A percentile compares a stretch with the other conserved stretches of the same genome.
Conservation (phyloP, 352 stramenopile genomes). For the Thraustotheca clavata region DNA sequence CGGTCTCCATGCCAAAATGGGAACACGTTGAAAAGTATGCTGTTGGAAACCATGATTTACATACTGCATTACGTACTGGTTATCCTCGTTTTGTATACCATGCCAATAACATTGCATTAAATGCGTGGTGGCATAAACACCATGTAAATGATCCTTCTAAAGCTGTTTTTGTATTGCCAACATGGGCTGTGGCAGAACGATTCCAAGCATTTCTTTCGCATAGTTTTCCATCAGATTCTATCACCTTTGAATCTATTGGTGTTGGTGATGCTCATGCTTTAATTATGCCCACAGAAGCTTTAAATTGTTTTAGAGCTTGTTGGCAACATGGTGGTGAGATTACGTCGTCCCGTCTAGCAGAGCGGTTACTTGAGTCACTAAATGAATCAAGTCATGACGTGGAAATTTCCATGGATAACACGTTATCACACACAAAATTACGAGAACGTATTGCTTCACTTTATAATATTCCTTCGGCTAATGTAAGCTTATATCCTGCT, state of each 20-base stretch:
- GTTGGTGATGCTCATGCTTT: constrained; percentile 26
- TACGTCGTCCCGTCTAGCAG: constrained; percentile 75
- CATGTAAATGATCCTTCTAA: constrained; percentile 25
- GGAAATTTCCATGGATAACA: constrained; percentile 23
- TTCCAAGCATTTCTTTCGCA: constrained; percentile 58
- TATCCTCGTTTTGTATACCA: constrained; percentile 93
- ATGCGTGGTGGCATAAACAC: constrained; percentile 28
- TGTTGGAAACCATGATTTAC: constrained; percentile 55
- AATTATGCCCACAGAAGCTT: constrained; percentile 42
- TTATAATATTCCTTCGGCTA: constrained; percentile 30
- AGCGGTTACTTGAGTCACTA: constrained; percentile 43
- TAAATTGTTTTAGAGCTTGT: constrained; percentile 84
- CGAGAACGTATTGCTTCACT: constrained; percentile 43
- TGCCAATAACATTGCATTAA: constrained; percentile 67
- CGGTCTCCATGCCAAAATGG: constrained; percentile 79
- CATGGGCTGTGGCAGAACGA: constrained; percentile 33
- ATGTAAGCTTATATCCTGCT: constrained; percentile 59
- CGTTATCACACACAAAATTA: constrained; percentile 31
- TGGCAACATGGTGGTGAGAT: constrained; percentile 94
- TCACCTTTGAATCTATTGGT: constrained; percentile 25
- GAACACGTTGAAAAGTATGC: constrained; percentile 87
- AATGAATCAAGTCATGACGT: not conserved
- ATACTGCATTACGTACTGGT: constrained; percentile 69
- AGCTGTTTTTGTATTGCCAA: constrained; percentile 1
- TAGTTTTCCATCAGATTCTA: constrained; percentile 18